Evolutionary conservation across 345 rosid species (phyloP).

Genomic region (Lagerstroemia speciosa): DNA sequence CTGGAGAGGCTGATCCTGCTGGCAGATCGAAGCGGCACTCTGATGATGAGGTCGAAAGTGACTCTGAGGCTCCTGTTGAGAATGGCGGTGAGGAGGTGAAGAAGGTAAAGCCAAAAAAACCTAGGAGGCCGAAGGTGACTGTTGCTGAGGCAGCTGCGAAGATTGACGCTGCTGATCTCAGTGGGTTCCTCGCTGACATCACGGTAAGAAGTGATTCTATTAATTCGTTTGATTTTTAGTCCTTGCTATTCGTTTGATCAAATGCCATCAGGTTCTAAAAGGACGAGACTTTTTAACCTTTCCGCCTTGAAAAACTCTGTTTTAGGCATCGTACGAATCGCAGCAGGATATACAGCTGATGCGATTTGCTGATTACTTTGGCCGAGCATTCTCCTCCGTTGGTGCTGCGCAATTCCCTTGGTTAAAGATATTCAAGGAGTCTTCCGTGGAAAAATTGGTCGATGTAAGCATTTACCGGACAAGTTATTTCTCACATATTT

Average conservation of each 20-base stretch:
- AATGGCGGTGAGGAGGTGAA: conserved; percentile 26
- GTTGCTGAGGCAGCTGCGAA: conserved; percentile 52
- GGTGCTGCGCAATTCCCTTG: conserved; percentile 62
- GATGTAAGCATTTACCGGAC: conserved; percentile 37
- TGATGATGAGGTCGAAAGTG: conserved; percentile 32
- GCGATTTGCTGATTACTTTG: conserved; percentile 74
- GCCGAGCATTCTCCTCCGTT: conserved; percentile 51
- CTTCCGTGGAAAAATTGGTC: conserved; percentile 36
- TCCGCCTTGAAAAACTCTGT: not conserved
- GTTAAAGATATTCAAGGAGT: conserved; percentile 61
- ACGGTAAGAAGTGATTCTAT: conserved; percentile 26
- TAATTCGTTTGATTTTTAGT: not conserved
- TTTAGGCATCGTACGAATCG: conserved; percentile 47
- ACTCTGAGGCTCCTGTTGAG: conserved; percentile 17
- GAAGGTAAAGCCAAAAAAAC: conserved; percentile 48
- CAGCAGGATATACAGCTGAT: conserved; percentile 60
- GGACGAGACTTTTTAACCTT: not conserved
- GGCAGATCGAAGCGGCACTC: conserved; percentile 34
- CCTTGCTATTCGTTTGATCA: not conserved
- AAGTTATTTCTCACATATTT: not conserved
- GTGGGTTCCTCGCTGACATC: conserved; percentile 44
- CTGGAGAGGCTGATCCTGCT: not conserved
- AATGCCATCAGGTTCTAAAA: not conserved
- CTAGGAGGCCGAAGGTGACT: conserved; percentile 57
- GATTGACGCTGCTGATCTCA: conserved; percentile 45